A percentile compares a stretch with the other conserved stretches of the same genome.
These are phyloP conservation scores for Boletus reticulatus DNA, from an alignment of 768 basidiomycete genomes.

Conservation along the genomic window DNA sequence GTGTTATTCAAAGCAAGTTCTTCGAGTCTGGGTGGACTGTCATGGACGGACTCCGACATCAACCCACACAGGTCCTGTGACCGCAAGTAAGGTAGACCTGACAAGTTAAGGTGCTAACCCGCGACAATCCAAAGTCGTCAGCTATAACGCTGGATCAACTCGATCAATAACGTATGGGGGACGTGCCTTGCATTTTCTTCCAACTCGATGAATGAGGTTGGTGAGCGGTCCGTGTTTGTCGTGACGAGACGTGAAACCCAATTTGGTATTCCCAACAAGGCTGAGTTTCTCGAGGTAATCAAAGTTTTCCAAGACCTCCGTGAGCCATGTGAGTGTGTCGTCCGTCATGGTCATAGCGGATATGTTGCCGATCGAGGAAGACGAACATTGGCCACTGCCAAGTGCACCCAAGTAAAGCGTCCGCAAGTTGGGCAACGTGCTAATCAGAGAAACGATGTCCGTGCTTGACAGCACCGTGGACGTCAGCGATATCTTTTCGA, in stretches of 20 bases:
- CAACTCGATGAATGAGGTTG: conserved; percentile 50
- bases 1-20: conserved; percentile 59
- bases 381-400: conserved; percentile 46
- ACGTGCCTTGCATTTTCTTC: conserved; percentile 56
- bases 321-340: conserved; percentile 41
- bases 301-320: conserved; percentile 37
- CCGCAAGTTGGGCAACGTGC: conserved; percentile 40
- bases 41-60: conserved; percentile 17
- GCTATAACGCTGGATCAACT: not conserved
- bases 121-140: not conserved
- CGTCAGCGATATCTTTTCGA: conserved; percentile 66
- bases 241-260: conserved; percentile 40
- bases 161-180: not conserved
- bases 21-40: conserved; percentile 39
- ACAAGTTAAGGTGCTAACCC: conserved; percentile 55
- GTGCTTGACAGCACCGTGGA: conserved; percentile 45
- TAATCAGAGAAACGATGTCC: conserved; percentile 42
- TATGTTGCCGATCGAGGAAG: conserved; percentile 42
- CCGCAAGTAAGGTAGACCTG: conserved; percentile 47
- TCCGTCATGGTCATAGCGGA: conserved; percentile 59
- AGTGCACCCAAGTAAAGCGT: conserved; percentile 59
- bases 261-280: conserved; percentile 62
- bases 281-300: conserved; percentile 49
- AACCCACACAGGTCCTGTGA: conserved; percentile 54
- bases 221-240: conserved; percentile 36